Evolutionary conservation across 1,284 basidiomycete species (phyloP).

Genomic region (Pseudozyma pruni): DNA sequence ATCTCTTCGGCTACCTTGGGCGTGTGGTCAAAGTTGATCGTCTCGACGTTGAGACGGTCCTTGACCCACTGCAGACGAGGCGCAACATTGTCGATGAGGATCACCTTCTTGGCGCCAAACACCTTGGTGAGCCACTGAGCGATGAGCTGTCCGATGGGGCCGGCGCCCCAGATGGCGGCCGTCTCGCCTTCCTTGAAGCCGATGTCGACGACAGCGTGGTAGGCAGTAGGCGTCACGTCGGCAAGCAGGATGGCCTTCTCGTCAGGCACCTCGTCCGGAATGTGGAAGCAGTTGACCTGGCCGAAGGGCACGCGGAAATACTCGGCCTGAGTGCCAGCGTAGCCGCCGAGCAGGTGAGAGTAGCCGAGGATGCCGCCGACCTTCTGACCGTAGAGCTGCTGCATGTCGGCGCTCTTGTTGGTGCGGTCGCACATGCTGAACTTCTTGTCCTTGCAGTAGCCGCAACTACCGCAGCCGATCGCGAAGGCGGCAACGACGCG

Average conservation of each 20-base stretch:
- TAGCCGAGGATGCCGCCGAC: slow-evolving; percentile 69
- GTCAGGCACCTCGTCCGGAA: slow-evolving; percentile 71
- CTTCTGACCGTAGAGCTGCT: slow-evolving; percentile 75
- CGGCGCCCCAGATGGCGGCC: slow-evolving; percentile 76
- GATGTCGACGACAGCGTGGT: slow-evolving; percentile 78
- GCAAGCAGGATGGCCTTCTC: slow-evolving; percentile 74
- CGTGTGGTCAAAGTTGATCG: slow-evolving; percentile 73
- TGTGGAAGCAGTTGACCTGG: slow-evolving; percentile 77
- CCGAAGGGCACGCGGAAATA: slow-evolving; percentile 76
- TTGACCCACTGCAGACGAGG: slow-evolving; percentile 75
- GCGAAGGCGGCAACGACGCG: slow-evolving; percentile 76
- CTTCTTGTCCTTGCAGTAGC: slow-evolving; percentile 78
- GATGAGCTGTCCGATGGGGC: slow-evolving; percentile 75
- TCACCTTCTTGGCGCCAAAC: slow-evolving; percentile 78
- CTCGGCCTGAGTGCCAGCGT: slow-evolving; percentile 76
- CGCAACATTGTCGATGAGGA: slow-evolving; percentile 77
- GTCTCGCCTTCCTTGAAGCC: slow-evolving; percentile 76
- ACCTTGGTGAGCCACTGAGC: slow-evolving; percentile 74
- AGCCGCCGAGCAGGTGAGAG: slow-evolving; percentile 79
- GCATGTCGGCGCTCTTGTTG: slow-evolving; percentile 75
- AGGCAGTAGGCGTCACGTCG: slow-evolving; percentile 79
- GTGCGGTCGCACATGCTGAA: slow-evolving; percentile 79
- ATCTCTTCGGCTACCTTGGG: slow-evolving; percentile 74
- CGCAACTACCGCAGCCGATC: slow-evolving; percentile 79
- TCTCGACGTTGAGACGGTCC: slow-evolving; percentile 74